These are phyloP conservation scores for Puccinia hordei DNA, from an alignment of 1,284 basidiomycete genomes.

Conservation along the genomic window DNA sequence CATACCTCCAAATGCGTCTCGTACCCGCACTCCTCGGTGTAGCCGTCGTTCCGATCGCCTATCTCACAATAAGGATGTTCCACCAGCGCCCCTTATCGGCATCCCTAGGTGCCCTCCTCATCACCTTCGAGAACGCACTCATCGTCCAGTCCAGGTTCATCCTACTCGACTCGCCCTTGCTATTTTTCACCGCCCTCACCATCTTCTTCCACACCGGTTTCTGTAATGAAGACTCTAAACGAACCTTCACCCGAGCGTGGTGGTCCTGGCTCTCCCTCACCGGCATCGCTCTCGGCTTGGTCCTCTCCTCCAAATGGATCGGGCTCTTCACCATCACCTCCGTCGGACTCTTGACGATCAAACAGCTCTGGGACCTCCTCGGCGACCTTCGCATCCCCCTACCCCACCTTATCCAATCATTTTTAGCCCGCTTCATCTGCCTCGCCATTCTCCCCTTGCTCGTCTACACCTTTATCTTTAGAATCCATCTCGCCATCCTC, in stretches of 20 bases:
- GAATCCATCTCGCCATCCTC: constrained; percentile 87
- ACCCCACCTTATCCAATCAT: constrained; percentile 76
- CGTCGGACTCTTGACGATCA: constrained; percentile 78
- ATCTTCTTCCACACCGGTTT: constrained; percentile 86
- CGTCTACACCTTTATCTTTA: constrained; percentile 95
- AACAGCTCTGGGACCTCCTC: constrained; percentile 85
- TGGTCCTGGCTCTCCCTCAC: constrained; percentile 88
- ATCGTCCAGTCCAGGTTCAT: constrained; percentile 95
- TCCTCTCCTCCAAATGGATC: constrained; percentile 96
- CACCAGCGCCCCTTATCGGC: constrained; percentile 87
- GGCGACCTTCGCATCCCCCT: constrained; percentile 82
- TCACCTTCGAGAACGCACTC: constrained; percentile 95
- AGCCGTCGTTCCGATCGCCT: constrained; percentile 83
- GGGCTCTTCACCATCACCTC: constrained; percentile 98
- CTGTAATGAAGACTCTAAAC: constrained; percentile 60
- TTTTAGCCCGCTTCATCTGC: constrained; percentile 82
- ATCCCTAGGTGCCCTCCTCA: constrained; percentile 80
- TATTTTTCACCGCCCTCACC: constrained; percentile 95
- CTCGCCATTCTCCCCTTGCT: constrained; percentile 78
- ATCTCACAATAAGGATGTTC: constrained; percentile 87
- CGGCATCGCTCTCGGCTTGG: constrained; percentile 87
- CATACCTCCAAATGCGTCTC: constrained; percentile 94
- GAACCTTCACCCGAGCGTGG: constrained; percentile 79
- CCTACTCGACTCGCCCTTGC: constrained; percentile 91
- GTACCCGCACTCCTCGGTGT: constrained; percentile 85